Evolutionary conservation across 257 asterid genomes (phyloP).

Genomic region (Solanum medicagineum): DNA sequence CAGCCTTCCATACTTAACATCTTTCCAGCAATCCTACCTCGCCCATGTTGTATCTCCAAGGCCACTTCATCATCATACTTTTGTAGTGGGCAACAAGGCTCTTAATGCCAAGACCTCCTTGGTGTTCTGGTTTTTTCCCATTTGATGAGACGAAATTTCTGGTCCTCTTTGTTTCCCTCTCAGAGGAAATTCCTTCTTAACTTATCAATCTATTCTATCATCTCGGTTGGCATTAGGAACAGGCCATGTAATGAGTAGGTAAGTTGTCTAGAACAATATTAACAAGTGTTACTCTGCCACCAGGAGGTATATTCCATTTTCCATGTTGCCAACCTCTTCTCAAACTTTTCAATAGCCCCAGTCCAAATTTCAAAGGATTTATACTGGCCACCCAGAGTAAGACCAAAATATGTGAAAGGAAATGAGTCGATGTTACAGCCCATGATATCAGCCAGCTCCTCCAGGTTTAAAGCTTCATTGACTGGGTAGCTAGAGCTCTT

Average conservation of each 20-base stretch:
- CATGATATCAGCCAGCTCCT: not conserved
- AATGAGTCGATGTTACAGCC: not conserved
- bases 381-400: not conserved
- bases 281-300: not conserved
- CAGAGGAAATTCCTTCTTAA: not conserved
- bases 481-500: not conserved
- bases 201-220: not conserved
- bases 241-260: not conserved
- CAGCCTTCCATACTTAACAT: not conserved
- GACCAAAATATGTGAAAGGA: not conserved
- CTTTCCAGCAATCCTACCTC: not conserved
- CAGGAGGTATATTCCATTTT: not conserved
- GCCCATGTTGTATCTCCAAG: not conserved
- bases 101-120: not conserved
- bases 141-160: not conserved
- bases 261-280: not conserved
- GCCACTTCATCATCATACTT: not conserved
- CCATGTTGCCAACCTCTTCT: not conserved
- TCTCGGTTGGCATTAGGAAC: not conserved
- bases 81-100: not conserved
- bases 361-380: not conserved
- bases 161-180: not conserved
- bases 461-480: not conserved
- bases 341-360: not conserved
- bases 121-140: not conserved